phyloP scores from a whole-genome alignment of 2,329 filamentous ascomycete genomes.

The Phoma sp. region DNA sequence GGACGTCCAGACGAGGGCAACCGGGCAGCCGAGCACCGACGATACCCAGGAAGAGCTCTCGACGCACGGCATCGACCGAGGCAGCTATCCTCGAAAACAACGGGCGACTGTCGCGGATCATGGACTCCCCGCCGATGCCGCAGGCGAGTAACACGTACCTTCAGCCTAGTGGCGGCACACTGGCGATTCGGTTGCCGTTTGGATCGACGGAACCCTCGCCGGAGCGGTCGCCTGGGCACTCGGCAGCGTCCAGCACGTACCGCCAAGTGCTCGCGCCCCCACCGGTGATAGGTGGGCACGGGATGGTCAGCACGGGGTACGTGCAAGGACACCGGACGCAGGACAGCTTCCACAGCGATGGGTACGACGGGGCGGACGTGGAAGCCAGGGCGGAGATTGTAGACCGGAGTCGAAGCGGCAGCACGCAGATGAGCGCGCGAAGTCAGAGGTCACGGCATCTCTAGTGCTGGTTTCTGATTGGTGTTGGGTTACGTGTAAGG shows the following conservation, averaged over 20 bases:
- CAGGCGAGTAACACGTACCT: conserved; percentile 31
- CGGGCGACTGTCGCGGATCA: conserved; percentile 38
- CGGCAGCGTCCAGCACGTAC: conserved; percentile 45
- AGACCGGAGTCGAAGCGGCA: conserved; percentile 43
- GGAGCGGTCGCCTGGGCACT: conserved; percentile 43
- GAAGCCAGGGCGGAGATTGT: conserved; percentile 48
- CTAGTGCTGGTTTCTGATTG: not conserved
- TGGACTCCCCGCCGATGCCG: conserved; percentile 25
- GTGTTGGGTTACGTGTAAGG: not conserved
- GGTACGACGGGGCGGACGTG: conserved; percentile 37
- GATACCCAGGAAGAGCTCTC: conserved; percentile 76
- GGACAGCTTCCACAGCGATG: conserved; percentile 46
- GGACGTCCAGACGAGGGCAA: conserved; percentile 26
- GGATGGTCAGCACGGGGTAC: conserved; percentile 47
- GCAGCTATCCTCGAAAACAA: conserved; percentile 30
- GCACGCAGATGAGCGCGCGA: conserved; percentile 38
- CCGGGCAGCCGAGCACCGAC: conserved; percentile 45
- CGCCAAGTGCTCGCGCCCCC: conserved; percentile 32
- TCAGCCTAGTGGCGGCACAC: conserved; percentile 28
- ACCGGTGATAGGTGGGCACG: conserved; percentile 20
- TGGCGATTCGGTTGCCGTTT: conserved; percentile 45
- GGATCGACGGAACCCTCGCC: conserved; percentile 46
- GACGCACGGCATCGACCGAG: conserved; percentile 40
- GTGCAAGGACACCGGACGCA: conserved; percentile 48
- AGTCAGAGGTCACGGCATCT: conserved; percentile 19